Conservation (phyloP, 805 yeast species). For the Yamadazyma olivae region DNA sequence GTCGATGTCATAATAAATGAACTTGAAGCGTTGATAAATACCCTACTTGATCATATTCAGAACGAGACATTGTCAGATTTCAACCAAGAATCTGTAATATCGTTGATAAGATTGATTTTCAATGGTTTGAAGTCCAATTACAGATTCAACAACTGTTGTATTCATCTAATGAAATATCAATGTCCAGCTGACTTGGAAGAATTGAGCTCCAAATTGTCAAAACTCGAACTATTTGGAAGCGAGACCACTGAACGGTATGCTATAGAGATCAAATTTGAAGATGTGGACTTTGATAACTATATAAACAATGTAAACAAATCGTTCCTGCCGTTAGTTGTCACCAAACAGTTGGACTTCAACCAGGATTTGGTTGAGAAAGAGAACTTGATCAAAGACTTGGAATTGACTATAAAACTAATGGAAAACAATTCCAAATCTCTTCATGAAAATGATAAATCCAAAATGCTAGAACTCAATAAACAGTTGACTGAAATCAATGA, state of each 20-base stretch:
- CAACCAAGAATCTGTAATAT: not conserved
- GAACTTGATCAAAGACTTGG: slow-evolving; percentile 37
- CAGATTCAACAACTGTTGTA: slow-evolving; percentile 3
- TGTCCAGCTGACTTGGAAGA: not conserved
- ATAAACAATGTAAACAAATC: not conserved
- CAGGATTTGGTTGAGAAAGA: slow-evolving; percentile 18
- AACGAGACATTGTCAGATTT: slow-evolving; percentile 2
- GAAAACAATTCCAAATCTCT: slow-evolving; percentile 40
- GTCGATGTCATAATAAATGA: not conserved
- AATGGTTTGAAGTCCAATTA: slow-evolving; percentile 1
- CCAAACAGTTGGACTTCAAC: not conserved
- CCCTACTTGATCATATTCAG: slow-evolving; percentile 3
- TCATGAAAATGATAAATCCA: slow-evolving; percentile 24
- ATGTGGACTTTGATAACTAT: not conserved
- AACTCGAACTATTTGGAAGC: not conserved
- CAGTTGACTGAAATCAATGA: slow-evolving; percentile 16
- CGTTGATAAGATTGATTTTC: not conserved
- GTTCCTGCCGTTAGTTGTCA: not conserved
- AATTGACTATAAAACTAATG: slow-evolving; percentile 43
- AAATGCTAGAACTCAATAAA: slow-evolving; percentile 15
- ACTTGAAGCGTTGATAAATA: not conserved
- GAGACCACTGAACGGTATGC: slow-evolving; percentile 4
- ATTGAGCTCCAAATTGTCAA: not conserved
- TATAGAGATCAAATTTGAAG: not conserved
- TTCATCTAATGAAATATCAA: slow-evolving; percentile 1